These are phyloP conservation scores for Penicillium robsamsonii DNA, from an alignment of 495 filamentous ascomycete species.

Conservation along the genomic window DNA sequence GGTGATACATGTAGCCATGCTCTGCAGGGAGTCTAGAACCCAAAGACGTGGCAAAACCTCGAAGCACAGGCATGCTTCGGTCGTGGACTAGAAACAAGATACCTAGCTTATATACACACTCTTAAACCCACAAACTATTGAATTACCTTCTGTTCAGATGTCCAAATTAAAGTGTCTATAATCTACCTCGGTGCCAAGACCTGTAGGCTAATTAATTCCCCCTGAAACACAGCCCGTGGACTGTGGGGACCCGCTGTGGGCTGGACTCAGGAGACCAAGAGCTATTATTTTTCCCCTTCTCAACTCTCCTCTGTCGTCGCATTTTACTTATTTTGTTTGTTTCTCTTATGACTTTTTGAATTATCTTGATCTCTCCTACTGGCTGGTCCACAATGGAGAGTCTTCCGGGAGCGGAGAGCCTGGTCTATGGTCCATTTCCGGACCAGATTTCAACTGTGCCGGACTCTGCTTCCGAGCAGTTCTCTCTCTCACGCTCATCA, in stretches of 20 bases:
- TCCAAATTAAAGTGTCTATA: no score
- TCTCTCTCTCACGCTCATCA: conserved; percentile 20
- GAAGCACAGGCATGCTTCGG: no score
- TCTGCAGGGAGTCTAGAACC: no score
- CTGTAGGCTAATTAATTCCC: not conserved
- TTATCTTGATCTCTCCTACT: conserved; percentile 22
- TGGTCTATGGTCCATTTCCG: conserved; percentile 32
- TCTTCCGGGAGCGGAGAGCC: conserved; percentile 33
- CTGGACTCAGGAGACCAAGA: conserved; percentile 28
- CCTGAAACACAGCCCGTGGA: conserved; percentile 29
- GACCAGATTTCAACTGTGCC: conserved; percentile 29
- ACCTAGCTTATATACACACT: no score
- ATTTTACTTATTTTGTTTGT: conserved; percentile 2
- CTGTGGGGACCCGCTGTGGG: conserved; percentile 22
- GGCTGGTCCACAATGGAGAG: conserved; percentile 41
- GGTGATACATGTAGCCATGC: no score
- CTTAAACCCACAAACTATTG: no score
- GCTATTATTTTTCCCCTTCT: conserved; percentile 12
- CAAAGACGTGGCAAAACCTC: no score
- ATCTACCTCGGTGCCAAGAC: conserved; percentile 4
- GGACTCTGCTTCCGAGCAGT: conserved; percentile 21
- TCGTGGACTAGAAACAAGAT: no score
- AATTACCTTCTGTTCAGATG: no score
- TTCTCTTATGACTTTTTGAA: conserved; percentile 15
- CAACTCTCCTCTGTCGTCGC: conserved; percentile 2